Evolutionary conservation across 2,329 filamentous ascomycete genomes (phyloP).

Genomic region (Fusarium sterilihyphosum): DNA sequence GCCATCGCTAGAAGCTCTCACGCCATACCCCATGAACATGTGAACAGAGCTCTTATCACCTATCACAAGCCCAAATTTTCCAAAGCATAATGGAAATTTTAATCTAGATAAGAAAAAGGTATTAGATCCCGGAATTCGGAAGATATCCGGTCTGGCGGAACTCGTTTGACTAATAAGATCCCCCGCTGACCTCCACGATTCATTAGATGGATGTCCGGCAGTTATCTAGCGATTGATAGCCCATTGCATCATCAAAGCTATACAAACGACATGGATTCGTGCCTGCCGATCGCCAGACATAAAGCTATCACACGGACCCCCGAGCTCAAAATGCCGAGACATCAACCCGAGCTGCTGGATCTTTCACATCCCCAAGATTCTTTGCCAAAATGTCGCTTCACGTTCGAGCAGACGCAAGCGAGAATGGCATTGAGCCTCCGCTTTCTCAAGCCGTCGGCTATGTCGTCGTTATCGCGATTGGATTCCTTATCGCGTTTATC

Average conservation of each 20-base stretch:
- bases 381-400: not conserved
- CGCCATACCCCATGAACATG: slow-evolving; percentile 2
- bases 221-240: not conserved
- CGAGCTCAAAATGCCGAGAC: not conserved
- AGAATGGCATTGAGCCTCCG: slow-evolving; percentile 37
- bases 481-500: slow-evolving; percentile 49
- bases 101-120: not conserved
- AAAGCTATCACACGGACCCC: not conserved
- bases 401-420: not conserved
- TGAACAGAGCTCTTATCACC: not conserved
- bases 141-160: not conserved
- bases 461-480: slow-evolving; percentile 48
- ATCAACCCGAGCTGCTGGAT: not conserved
- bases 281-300: not conserved
- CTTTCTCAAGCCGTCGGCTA: slow-evolving; percentile 46
- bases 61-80: not conserved
- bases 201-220: not conserved
- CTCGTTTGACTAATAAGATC: not conserved
- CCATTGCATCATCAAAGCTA: slow-evolving; percentile 6
- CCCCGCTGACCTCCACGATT: not conserved
- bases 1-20: not conserved
- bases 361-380: not conserved
- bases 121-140: not conserved
- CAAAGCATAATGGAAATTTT: too few species aligned
- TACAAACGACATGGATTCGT: slow-evolving; percentile 3